These are phyloP conservation scores for Amanita pallidorosea DNA, from an alignment of 768 basidiomycete genomes.

Conservation along the genomic window DNA sequence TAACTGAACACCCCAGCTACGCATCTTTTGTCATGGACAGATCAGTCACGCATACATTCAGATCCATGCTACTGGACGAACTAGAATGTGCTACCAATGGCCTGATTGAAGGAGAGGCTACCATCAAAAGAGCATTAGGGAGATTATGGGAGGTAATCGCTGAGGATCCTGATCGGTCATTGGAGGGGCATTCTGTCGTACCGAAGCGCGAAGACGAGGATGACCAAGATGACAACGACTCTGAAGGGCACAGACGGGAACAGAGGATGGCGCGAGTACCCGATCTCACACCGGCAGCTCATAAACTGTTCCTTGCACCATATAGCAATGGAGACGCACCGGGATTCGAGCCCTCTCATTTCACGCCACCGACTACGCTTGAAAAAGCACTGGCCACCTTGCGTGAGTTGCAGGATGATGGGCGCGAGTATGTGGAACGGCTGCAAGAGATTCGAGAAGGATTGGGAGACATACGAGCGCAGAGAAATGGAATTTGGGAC, in stretches of 20 bases:
- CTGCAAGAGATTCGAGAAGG: constrained; percentile 77
- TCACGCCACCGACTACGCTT: constrained; percentile 51
- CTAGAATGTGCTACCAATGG: constrained; percentile 75
- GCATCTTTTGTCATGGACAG: constrained; percentile 83
- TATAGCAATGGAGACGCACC: constrained; percentile 35
- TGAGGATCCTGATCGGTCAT: constrained; percentile 45
- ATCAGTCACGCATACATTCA: constrained; percentile 75
- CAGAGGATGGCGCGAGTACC: constrained; percentile 46
- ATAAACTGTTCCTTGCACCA: constrained; percentile 56
- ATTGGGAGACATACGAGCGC: constrained; percentile 61
- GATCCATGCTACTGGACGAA: constrained; percentile 67
- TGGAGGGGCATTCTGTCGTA: constrained; percentile 30
- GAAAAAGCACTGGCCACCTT: constrained; percentile 67
- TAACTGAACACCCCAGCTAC: constrained; percentile 60
- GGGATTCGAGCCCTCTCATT: constrained; percentile 51
- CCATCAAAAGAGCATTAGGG: constrained; percentile 64
- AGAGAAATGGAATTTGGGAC: constrained; percentile 69
- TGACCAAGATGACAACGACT: constrained; percentile 39
- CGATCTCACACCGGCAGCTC: constrained; percentile 51
- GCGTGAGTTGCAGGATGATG: constrained; percentile 79
- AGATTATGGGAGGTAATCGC: constrained; percentile 74
- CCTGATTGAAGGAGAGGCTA: constrained; percentile 75
- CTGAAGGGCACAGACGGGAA: constrained; percentile 22
- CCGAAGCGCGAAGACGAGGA: constrained; percentile 64
- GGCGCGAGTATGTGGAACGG: constrained; percentile 77